Base-by-base conservation (phyloP, 164 flowering plant species). In the Berberis vulgaris region DNA sequence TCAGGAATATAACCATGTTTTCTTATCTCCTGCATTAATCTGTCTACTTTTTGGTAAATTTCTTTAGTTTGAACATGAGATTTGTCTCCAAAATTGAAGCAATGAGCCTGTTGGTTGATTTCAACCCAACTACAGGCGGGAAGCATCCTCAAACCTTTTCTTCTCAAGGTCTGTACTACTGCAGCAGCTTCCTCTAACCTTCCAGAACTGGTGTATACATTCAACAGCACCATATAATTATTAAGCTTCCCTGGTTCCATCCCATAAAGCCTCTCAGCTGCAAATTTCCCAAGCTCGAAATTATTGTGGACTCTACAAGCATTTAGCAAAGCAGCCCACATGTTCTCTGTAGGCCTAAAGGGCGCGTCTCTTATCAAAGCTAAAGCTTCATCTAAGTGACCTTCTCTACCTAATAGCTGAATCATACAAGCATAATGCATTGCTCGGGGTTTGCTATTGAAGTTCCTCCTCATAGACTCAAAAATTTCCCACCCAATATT, bases 261-360 rank as follows among this genome's bases (percentile, higher is more conserved):
- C 45, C 81, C 83, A 41, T 81, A 83, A 41, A 89, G 81, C 61
- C 79, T 83, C 76, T 91, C 90, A 5, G 97, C 97, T 10, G 97
- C 94, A 65, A 82, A 78, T 73, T 79, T 86, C 9, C 96, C 97
- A 11, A 91, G 87, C 72, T 82, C 87, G 3, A 85, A 65, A 62
- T 91, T 82, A 68, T 77, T 82, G 67, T 87, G 85, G 59, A 81
- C 71, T 70, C 96, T 75, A 69, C 88, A 86, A 57, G 96, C 94
- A 56, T 85, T 87, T 56, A 91, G 75, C 71, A 87, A 75, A 43
- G 97, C 92, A 57, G 90, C 91, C 96, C 97, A 91, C 94, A 89
- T 89, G 60, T 87, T 89, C 54, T 72, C 70, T 0, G 87, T 87
- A 10, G 94, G 86, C 62, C 69, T 69, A 64, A 84, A 82, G 2